Base-by-base conservation (phyloP, 2,329 filamentous ascomycete genomes). In the Triangularia setosa region DNA sequence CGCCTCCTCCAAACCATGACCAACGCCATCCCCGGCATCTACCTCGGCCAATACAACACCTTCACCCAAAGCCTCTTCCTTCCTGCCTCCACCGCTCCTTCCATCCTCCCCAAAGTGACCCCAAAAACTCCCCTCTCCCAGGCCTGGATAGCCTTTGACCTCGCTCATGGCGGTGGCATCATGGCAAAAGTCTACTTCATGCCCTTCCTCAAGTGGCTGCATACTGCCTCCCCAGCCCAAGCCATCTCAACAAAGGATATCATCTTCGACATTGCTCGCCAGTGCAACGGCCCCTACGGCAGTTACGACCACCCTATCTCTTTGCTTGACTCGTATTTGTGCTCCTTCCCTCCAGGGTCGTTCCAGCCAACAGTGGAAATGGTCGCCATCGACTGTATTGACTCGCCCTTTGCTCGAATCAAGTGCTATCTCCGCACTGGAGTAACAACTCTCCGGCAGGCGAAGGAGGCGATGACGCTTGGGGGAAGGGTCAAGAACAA, bases 131-230 rank as follows among this genome's bases (percentile, higher is more conserved):
- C 58, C 16, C 35, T 53, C 24, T 25, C 21, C 25, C 58, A 61
- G 16, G 58, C 40, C n/a, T 61, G 58, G 58, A 4, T 61, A 9
- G 58, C 58, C n/a, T 54, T 54, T 12, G 58, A 61, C 30, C 58
- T 61, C 7, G 21, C 28, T 9, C 28, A 18, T 14, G 58, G 27
- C 11, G 35, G 40, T 16, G 27, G 16, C 4, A 23, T 54, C n/a
- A 25, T 61, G 58, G 58, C 25, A 24, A 61, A 61, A 21, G 58
- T 61, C 2, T 61, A 61, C 44, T 54, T 61, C 40, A 61, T 61
- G 58, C 58, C 58, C 25, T 30, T 61, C 40, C 44, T 61, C 21
- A 61, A 61, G 24, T 53, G 35, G 40, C n/a, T 61, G 16, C 16
- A 25, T 14, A 61, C 58, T 6, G 40, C 40, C 18, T 48, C 40